Evolutionary conservation across 805 yeast species (phyloP).

Genomic region (Yamadazyma philogaea): DNA sequence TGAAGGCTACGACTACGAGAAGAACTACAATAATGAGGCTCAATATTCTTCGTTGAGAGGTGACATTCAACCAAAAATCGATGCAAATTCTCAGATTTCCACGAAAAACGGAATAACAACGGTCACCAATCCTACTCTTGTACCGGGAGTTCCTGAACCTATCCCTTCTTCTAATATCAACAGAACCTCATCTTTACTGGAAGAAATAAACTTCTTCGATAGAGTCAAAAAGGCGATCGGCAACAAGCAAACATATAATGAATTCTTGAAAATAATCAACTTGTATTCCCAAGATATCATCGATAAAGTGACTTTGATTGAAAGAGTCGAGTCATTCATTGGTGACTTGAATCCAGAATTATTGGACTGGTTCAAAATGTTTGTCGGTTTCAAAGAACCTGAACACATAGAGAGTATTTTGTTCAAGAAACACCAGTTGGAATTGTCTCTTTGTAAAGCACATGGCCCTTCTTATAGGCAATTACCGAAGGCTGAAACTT

Average conservation of each 20-base stretch:
- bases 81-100: slow-evolving; percentile 14
- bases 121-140: slow-evolving; percentile 57
- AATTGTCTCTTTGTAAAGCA: slow-evolving; percentile 84
- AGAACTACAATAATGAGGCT: slow-evolving; percentile 37
- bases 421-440: slow-evolving; percentile 87
- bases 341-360: slow-evolving; percentile 75
- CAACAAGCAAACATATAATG: slow-evolving; percentile 86
- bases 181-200: slow-evolving; percentile 61
- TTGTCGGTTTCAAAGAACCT: slow-evolving; percentile 89
- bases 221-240: slow-evolving; percentile 85
- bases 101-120: slow-evolving; percentile 27
- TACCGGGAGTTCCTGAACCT: slow-evolving; percentile 87
- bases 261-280: slow-evolving; percentile 84
- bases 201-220: slow-evolving; percentile 89
- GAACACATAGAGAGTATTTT: slow-evolving; percentile 82
- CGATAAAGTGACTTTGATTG: slow-evolving; percentile 77
- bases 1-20: slow-evolving; percentile 31
- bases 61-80: slow-evolving; percentile 22
- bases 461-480: slow-evolving; percentile 94
- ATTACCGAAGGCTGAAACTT: slow-evolving; percentile 89
- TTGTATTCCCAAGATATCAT: slow-evolving; percentile 88
- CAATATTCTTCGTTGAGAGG: slow-evolving; percentile 49
- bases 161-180: slow-evolving; percentile 46
- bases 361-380: slow-evolving; percentile 85
- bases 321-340: slow-evolving; percentile 78